phyloP scores from a whole-genome alignment of 148 eudicot species.

The Amaranthus hypochondriacus region DNA sequence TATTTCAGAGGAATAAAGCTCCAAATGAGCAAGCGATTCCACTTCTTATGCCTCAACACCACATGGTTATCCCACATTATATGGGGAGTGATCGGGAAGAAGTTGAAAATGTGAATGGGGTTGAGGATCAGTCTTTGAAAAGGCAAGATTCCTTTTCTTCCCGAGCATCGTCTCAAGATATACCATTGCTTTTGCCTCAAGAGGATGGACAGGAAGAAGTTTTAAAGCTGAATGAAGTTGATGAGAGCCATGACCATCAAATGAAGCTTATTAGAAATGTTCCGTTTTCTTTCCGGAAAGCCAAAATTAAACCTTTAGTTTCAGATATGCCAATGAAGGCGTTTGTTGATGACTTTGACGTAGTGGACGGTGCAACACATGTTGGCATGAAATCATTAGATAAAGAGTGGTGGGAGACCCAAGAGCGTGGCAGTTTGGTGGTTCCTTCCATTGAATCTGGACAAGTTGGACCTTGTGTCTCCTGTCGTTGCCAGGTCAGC shows the following conservation, averaged over 20 bases:
- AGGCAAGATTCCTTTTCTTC: constrained; percentile 77
- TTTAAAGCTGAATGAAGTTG: constrained; percentile 37
- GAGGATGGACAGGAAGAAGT: constrained; percentile 60
- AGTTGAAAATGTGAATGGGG: constrained; percentile 23
- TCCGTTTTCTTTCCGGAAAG: constrained; percentile 69
- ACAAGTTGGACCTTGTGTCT: constrained; percentile 88
- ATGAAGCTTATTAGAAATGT: constrained; percentile 48
- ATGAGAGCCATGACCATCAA: constrained; percentile 40
- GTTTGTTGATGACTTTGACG: constrained; percentile 72
- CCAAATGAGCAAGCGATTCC: constrained; percentile 90
- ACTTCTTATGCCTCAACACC: constrained; percentile 91
- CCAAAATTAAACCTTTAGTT: constrained; percentile 52
- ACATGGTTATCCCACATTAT: constrained; percentile 98
- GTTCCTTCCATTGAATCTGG: constrained; percentile 82
- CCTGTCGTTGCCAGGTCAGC: constrained; percentile 92
- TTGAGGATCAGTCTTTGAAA: constrained; percentile 33
- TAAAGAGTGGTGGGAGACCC: constrained; percentile 89
- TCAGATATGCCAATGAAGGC: constrained; percentile 85
- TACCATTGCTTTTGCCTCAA: constrained; percentile 90
- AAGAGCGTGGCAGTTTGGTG: constrained; percentile 69
- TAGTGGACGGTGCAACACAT: constrained; percentile 29
- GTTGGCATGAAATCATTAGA: constrained; percentile 40
- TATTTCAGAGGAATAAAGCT: constrained; percentile 90
- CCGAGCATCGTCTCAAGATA: constrained; percentile 65
- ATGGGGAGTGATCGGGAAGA: constrained; percentile 58